Percentiles rank a stretch among this genome's conserved stretches.
phyloP scores from a whole-genome alignment of 2,329 filamentous ascomycete genomes.

The Macrophomina tecta region DNA sequence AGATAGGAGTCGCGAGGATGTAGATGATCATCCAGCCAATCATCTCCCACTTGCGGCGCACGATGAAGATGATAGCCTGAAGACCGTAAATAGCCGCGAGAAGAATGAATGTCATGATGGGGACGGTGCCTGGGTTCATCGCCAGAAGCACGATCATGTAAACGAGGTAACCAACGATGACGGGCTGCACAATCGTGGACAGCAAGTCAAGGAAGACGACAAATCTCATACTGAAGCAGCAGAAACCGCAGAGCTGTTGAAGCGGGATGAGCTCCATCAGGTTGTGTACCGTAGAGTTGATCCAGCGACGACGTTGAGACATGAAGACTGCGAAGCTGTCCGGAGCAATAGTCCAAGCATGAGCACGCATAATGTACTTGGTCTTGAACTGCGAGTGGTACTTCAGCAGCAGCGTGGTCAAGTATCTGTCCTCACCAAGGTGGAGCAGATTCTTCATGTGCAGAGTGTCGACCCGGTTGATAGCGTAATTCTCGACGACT shows the following conservation, averaged over 20 bases:
- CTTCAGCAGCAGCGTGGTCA: constrained; percentile 93
- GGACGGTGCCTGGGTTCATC: constrained; percentile 69
- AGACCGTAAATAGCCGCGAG: constrained; percentile 96
- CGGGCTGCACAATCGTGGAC: constrained; percentile 89
- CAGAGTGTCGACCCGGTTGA: constrained; percentile 94
- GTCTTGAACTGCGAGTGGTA: constrained; percentile 95
- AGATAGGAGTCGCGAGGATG: constrained; percentile 87
- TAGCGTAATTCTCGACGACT: constrained; percentile 83
- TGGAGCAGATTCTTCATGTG: constrained; percentile 99
- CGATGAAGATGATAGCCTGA: constrained; percentile 94
- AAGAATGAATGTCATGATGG: constrained; percentile 85
- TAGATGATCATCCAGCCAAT: constrained; percentile 99
- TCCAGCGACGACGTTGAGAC: constrained; percentile 98
- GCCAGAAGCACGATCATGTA: constrained; percentile 70
- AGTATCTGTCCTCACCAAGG: constrained; percentile 94
- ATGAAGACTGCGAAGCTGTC: constrained; percentile 94
- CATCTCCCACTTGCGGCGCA: constrained; percentile 99
- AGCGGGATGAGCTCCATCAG: constrained; percentile 93
- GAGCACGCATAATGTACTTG: constrained; percentile 90
- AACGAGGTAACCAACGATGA: constrained; percentile 85
- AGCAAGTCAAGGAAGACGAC: constrained; percentile 93
- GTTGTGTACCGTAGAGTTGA: constrained; percentile 99
- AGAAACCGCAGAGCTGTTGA: constrained; percentile 96
- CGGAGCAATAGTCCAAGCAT: constrained; percentile 96
- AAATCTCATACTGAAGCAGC: constrained; percentile 99